Percentiles rank a stretch among this genome's conserved stretches.
These are phyloP conservation scores for Blastobotrys serpentis DNA, from an alignment of 1,139 yeast genomes.

Conservation along the genomic window DNA sequence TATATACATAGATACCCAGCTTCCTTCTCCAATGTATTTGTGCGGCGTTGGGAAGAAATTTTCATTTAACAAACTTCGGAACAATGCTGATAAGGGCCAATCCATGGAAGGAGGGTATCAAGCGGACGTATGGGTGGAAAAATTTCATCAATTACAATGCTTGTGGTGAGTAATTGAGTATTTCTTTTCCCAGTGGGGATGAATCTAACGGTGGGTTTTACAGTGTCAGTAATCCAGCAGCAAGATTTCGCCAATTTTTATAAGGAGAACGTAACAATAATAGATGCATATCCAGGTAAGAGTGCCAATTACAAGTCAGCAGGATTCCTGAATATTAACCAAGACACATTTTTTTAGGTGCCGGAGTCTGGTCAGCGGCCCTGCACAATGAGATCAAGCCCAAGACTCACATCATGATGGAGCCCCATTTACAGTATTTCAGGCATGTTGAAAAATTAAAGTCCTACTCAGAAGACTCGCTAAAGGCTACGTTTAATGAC, in stretches of 20 bases:
- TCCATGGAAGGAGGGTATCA: constrained; percentile 17
- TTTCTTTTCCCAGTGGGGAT: neutral
- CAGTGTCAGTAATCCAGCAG: constrained; percentile 1
- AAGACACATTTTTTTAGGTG: constrained; percentile 16
- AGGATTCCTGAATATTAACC: constrained; percentile 17
- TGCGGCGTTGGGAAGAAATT: constrained; percentile 3
- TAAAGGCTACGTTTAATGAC: constrained; percentile 35
- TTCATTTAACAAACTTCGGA: too few species aligned
- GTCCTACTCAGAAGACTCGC: constrained; percentile 19
- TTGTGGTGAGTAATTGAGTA: constrained; percentile 5
- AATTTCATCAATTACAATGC: constrained; percentile 27
- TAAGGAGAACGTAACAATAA: constrained; percentile 49
- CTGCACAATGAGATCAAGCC: constrained; percentile 60
- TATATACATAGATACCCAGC: too few species aligned
- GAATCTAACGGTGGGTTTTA: neutral
- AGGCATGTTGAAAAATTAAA: constrained; percentile 25
- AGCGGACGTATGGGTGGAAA: constrained; percentile 28
- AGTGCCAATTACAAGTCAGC: constrained; percentile 24
- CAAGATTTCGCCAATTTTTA: constrained; percentile 6
- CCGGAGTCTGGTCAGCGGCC: constrained; percentile 44
- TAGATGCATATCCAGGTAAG: constrained; percentile 60
- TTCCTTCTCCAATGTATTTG: too few species aligned
- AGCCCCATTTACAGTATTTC: constrained; percentile 45
- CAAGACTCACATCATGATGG: constrained; percentile 57
- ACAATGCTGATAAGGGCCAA: neutral